phyloP scores from a whole-genome alignment of 768 basidiomycete species.

The Lepiota brunneoincarnata region DNA sequence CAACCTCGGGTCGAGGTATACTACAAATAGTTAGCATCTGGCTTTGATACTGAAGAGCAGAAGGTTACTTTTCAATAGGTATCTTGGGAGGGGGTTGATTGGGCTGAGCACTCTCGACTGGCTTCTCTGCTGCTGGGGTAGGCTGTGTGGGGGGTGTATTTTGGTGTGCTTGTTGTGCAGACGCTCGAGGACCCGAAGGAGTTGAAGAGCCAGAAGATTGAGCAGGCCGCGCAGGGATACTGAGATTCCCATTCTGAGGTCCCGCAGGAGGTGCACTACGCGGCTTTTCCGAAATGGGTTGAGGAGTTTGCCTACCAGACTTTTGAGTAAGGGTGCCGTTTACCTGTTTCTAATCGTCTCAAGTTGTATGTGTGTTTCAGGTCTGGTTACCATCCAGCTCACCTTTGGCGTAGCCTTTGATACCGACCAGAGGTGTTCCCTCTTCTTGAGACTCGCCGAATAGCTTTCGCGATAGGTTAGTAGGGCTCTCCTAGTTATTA shows the following conservation, averaged over 20 bases:
- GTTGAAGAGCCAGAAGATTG: slow-evolving; percentile 26
- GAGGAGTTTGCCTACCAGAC: slow-evolving; percentile 26
- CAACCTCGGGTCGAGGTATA: slow-evolving; percentile 77
- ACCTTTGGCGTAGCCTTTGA: slow-evolving; percentile 28
- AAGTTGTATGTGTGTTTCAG: neutral
- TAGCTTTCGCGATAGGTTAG: slow-evolving; percentile 41
- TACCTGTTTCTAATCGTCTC: slow-evolving; percentile 16
- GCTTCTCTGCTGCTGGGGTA: slow-evolving; percentile 14
- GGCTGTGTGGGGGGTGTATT: slow-evolving; percentile 23
- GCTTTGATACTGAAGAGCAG: slow-evolving; percentile 1
- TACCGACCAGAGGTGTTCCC: slow-evolving; percentile 55
- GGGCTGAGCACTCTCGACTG: neutral
- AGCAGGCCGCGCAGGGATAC: slow-evolving; percentile 18
- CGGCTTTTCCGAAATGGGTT: slow-evolving; percentile 36
- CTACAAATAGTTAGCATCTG: slow-evolving; percentile 32
- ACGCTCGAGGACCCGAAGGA: slow-evolving; percentile 56
- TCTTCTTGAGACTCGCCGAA: slow-evolving; percentile 71
- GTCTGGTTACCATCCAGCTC: slow-evolving; percentile 8
- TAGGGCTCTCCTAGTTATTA: slow-evolving; percentile 1
- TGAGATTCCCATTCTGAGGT: slow-evolving; percentile 16
- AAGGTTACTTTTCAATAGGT: slow-evolving; percentile 62
- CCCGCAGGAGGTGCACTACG: slow-evolving; percentile 23
- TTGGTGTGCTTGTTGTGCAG: slow-evolving; percentile 36
- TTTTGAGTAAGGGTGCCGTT: slow-evolving; percentile 28
- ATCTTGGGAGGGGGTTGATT: slow-evolving; percentile 32